Evolutionary conservation across 192 early-diverging fungal genomes (phyloP), one percentile per base, ranked within the genome.

Genomic region (Dispira simplex): DNA sequence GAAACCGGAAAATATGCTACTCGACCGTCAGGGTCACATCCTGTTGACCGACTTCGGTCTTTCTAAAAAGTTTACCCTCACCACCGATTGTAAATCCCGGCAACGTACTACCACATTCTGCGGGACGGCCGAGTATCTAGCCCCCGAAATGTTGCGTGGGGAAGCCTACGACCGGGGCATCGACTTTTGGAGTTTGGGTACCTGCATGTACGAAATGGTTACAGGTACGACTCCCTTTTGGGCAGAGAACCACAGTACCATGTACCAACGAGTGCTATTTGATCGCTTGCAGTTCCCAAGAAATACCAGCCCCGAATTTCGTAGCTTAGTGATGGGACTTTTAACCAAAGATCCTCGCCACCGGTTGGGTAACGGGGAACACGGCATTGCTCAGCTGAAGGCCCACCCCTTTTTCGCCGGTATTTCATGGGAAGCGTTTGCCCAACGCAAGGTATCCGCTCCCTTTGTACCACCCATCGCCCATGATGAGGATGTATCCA

Each of bases 41-140:
- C 68, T 90, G n/a, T 73, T 97, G 58, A 93, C 92, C 2, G 93
- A 97, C 68, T 97, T 95, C 78, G 94, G 94, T 1, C 78, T 97
- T 1, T 85, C 83, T n/a, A 97, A 97, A 72, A 84, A 60, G 58
- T 13, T 60, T 70, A 71, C 43, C 55, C 72, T 18, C 67, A 46
- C 21, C 25, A 32, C 14, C 18, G 53, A n/a, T 2, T 32, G 27
- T 11, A 71, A 66, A 53, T 45, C 45, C 26, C 45, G 46, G 8
- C 71, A 69, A 11, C 73, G 68, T 73, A 86, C 75, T 28, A 74
- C 65, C 65, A 81, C 86, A 0, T 74, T 91, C 21, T 91, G 89
- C 71, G 89, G 89, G 14, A 88, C 90, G 8, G 76, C 81, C 9
- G 86, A 90, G 64, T 91, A 85, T 63, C 83, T 86, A 76, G 89